A percentile compares a stretch with the other conserved stretches of the same genome.
These are phyloP conservation scores for Hypoxylon sp. DNA, from an alignment of 2,329 filamentous ascomycete genomes.

Conservation along the genomic window DNA sequence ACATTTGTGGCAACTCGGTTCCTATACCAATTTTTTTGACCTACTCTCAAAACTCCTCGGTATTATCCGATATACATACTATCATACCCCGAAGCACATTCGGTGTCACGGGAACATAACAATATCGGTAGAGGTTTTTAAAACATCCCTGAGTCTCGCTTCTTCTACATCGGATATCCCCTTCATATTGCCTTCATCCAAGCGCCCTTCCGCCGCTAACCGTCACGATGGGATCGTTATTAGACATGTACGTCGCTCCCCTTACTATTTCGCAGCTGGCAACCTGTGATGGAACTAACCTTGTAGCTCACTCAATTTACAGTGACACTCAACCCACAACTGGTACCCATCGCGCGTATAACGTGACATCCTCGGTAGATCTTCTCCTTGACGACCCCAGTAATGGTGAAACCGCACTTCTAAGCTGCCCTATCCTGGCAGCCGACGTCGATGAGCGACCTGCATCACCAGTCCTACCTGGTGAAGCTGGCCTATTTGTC, in stretches of 20 bases:
- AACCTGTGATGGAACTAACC: constrained; percentile 6
- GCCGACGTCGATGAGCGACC: background rate
- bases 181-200: background rate
- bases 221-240: constrained; percentile 16
- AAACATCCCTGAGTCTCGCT: background rate
- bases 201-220: background rate
- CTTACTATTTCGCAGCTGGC: background rate
- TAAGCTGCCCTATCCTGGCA: constrained; percentile 8
- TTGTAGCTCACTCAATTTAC: background rate
- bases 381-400: constrained; percentile 10
- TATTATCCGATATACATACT: background rate
- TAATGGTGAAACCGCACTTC: constrained; percentile 8
- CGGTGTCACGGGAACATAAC: background rate
- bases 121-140: background rate
- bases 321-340: constrained; percentile 12
- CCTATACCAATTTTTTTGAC: background rate
- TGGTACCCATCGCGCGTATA: background rate
- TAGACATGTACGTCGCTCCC: constrained; percentile 28
- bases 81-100: background rate
- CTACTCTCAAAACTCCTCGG: background rate
- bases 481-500: background rate
- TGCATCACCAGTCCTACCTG: background rate
- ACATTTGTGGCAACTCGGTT: background rate
- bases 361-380: background rate
- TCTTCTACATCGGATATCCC: background rate